Base-by-base conservation (phyloP, 257 asterid species). In the Anisodus tanguticus region DNA sequence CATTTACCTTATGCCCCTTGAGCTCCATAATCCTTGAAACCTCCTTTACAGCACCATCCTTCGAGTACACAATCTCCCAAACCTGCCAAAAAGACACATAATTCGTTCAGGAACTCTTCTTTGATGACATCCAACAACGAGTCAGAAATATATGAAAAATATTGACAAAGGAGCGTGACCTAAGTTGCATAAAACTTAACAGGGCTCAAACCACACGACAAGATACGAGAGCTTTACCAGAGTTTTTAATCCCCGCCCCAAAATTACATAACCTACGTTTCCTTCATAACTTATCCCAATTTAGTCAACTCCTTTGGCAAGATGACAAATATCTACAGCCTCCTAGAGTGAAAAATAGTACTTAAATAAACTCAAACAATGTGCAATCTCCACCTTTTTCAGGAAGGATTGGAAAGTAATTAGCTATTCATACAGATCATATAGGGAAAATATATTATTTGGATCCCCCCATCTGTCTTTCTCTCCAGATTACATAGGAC, bases 1-100 rank as follows among this genome's bases (percentile, higher is more conserved):
- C 62, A 67, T 85, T 88, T 84, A 95, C 99, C 98, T 97, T 97
- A 90, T 97, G 99, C 84, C 99, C 99, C 92, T 95, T 97, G 86
- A 95, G 99, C 89, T 97, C 96, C 98, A 95, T 93, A 85, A 87
- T 98, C 80, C 86, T 95, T 72, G 86, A 76, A 90, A 97, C 88
- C 94, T 97, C 99, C 95, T 95, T 97, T 84, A 91, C 98, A 17
- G 94, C 88, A 86, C 98, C 98, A 88, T 97, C 99, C 88, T 95
- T 95, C 12, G 98, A 78, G 87, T 97, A 97, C 80, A 97, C 93
- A 83, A 95, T 87, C 89, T 97, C 99, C 99, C 98, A 97, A 69
- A 97, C 92, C 99, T 97, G 93, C 83, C 78, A 86, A 55, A 4
- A 26, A 51, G 9, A 59, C 35, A 31, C 35, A 31, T 31, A 6